phyloP scores from a whole-genome alignment of 1,284 basidiomycete species.

The Trichosporon faecale region DNA sequence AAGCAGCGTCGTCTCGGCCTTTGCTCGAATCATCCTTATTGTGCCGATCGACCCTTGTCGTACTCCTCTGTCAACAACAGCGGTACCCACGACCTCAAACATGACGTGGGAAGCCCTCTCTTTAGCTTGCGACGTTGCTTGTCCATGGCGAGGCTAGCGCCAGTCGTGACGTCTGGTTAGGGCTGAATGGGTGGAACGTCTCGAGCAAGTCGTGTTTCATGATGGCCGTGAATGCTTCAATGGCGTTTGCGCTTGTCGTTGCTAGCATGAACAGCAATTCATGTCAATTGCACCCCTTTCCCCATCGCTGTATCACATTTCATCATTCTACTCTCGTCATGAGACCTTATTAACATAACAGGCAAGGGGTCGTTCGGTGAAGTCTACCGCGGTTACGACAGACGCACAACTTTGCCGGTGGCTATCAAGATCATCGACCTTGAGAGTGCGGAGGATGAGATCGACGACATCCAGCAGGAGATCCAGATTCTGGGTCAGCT shows the following conservation, averaged over 20 bases:
- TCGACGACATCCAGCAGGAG: slow-evolving; percentile 98
- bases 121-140: not conserved
- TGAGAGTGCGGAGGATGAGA: slow-evolving; percentile 98
- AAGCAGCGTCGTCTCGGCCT: not conserved
- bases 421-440: slow-evolving; percentile 99
- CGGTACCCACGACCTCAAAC: not conserved
- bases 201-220: not conserved
- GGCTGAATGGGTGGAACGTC: not conserved
- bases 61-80: not conserved
- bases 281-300: not conserved
- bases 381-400: slow-evolving; percentile 96
- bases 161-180: not conserved
- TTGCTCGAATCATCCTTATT: not conserved
- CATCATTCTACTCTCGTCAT: not conserved
- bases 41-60: not conserved
- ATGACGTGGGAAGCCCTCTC: not conserved
- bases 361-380: slow-evolving; percentile 96
- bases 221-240: not conserved
- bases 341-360: slow-evolving; percentile 40
- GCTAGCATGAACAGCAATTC: not conserved
- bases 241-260: not conserved
- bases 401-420: slow-evolving; percentile 85
- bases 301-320: not conserved
- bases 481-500: slow-evolving; percentile 98
- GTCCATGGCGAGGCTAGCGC: not conserved